Conservation (phyloP, 139 green algal genomes). For the Haematococcus lacustris region DNA sequence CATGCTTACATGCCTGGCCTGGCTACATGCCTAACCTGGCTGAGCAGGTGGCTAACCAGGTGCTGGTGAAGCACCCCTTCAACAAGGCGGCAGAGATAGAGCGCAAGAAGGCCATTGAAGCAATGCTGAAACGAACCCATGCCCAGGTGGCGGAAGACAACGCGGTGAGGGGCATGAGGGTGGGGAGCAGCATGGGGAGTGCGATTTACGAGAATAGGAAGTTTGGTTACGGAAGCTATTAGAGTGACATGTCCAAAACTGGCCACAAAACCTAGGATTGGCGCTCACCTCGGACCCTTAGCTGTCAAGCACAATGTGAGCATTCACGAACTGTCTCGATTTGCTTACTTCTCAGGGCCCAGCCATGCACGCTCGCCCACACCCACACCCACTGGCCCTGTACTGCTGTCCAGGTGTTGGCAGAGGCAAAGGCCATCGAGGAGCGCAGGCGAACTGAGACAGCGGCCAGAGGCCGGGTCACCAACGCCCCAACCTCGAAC, state of each 20-base stretch:
- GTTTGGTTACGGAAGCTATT: not conserved
- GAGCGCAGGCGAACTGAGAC: not conserved
- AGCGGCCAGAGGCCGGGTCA: not conserved
- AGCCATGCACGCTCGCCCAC: too few relatives aligned
- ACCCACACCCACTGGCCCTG: too few relatives aligned
- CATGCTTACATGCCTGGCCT: not conserved
- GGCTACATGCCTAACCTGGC: too few relatives aligned
- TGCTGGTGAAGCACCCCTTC: conserved; percentile 72
- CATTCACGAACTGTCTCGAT: not conserved
- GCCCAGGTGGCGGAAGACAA: conserved; percentile 63
- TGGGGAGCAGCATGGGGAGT: conserved; percentile 21
- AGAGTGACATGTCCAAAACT: not conserved
- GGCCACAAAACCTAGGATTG: not conserved
- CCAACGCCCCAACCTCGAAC: not conserved
- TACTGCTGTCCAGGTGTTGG: not conserved
- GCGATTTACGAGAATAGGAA: not conserved
- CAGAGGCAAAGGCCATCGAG: not conserved
- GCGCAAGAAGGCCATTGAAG: conserved; percentile 57
- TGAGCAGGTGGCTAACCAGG: conserved; percentile 55
- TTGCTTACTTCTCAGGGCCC: not conserved
- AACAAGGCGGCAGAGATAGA: conserved; percentile 44
- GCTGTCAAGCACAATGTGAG: not conserved
- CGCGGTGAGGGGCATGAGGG: conserved; percentile 25
- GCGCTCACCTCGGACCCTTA: not conserved
- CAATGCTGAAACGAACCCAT: conserved; percentile 51